Conservation (phyloP, 768 basidiomycete species). For the Lactarius indigo region DNA sequence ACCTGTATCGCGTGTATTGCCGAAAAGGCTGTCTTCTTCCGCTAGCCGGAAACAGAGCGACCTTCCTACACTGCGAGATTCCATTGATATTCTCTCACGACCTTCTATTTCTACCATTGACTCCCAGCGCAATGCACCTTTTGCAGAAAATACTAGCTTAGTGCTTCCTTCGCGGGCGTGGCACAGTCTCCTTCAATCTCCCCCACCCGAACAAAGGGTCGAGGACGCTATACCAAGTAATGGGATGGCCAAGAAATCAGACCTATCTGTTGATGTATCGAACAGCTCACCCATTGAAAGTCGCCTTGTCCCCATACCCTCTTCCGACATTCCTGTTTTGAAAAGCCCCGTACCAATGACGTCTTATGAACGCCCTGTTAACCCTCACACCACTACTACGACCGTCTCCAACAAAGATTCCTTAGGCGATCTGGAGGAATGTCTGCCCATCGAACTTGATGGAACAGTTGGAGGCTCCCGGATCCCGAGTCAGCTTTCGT, state of each 20-base stretch:
- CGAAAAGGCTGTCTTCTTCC: constrained; percentile 11
- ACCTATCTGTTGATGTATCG: neutral
- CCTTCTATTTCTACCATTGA: neutral
- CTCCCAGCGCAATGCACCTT: neutral
- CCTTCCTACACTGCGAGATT: neutral
- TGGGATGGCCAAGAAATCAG: neutral
- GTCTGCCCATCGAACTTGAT: neutral
- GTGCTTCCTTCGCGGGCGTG: neutral
- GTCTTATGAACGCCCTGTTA: neutral
- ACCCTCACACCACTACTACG: neutral
- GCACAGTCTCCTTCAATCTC: neutral
- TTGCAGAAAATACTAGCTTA: neutral
- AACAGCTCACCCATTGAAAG: constrained; percentile 1
- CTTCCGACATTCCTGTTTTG: neutral
- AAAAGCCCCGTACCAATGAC: no score
- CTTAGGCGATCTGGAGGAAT: neutral
- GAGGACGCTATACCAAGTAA: neutral
- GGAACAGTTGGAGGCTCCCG: neutral
- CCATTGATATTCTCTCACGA: constrained; percentile 13
- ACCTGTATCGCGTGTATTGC: constrained; percentile 38
- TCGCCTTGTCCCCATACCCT: neutral
- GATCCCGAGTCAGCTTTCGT: neutral
- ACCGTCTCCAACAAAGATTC: neutral
- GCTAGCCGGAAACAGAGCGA: neutral
- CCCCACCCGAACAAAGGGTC: neutral